These are phyloP conservation scores for Bryopsis sp. DNA, from an alignment of 139 green algal species.

Conservation along the genomic window DNA sequence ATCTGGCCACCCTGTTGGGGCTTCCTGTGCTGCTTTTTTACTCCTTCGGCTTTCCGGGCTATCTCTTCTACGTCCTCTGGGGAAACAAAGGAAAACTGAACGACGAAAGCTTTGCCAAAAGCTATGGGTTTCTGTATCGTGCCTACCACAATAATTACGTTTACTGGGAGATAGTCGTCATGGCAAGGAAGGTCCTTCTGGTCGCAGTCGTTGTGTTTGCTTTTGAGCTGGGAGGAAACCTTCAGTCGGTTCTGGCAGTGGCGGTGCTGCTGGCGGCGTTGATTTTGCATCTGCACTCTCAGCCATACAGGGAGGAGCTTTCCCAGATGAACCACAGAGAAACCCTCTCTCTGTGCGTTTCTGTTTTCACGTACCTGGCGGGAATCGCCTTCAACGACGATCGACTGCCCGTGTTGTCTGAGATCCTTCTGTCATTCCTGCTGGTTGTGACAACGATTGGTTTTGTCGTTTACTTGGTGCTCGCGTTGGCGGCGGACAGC, in stretches of 20 bases:
- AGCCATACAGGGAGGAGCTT: too few relatives aligned
- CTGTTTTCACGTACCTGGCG: not conserved
- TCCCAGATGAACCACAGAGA: too few relatives aligned
- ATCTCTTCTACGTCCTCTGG: too few relatives aligned
- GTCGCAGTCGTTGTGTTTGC: not conserved
- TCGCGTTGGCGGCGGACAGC: too few relatives aligned
- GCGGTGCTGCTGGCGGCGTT: not conserved
- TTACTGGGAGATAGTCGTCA: not conserved
- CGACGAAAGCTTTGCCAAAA: not conserved
- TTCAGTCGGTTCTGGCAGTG: too few relatives aligned
- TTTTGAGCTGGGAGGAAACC: not conserved
- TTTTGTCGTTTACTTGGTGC: too few relatives aligned
- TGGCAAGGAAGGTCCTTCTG: not conserved
- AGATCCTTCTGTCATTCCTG: too few relatives aligned
- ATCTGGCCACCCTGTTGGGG: too few relatives aligned
- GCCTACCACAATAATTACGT: not conserved
- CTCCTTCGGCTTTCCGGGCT: not conserved
- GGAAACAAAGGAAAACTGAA: too few relatives aligned
- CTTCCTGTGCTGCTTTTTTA: not conserved
- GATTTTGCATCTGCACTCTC: not conserved
- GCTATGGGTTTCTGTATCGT: not conserved
- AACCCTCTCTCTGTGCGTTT: not conserved
- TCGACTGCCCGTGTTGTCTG: too few relatives aligned
- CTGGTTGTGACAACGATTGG: too few relatives aligned
- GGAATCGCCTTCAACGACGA: conserved; percentile 1